Base-by-base conservation (phyloP, 2,329 filamentous ascomycete species). In the Beauveria rudraprayagi region DNA sequence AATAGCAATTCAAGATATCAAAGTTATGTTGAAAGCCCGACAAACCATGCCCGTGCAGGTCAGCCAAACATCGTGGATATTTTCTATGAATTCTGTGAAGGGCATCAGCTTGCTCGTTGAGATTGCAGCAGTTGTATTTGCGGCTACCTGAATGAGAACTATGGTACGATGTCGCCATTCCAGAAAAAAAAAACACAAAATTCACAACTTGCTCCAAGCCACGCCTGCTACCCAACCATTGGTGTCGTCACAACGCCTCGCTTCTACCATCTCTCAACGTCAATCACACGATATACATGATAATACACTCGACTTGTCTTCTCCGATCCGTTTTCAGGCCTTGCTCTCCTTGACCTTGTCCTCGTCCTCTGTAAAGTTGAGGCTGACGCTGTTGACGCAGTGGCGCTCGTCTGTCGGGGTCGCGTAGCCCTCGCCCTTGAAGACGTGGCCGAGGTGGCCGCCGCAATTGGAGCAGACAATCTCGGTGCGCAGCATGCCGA, bases 401-500 rank as follows among this genome's bases (percentile, higher is more conserved):
- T 99, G 94, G 64, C 94, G 83, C 84, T 99, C 94, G 73, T 99
- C 89, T 22, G 92, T 97, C 5, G 94, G 92, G 24, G 89, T 95
- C 8, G 81, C 69, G 70, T 87, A 94, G 34, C 89, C 88, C 74
- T 96, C 92, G 16, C 92, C 92, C 79, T 95, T 94, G 74, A 96
- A 96, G 11, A 96, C 91, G 78, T 96, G 92, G n/a, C 92, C 92
- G 64, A 96, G 73, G 75, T 96, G 92, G 2, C 94, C 94, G 26
- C 94, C 95, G 71, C 94, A 99, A 73, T 96, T 96, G 65, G 85
- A 84, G 76, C 94, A 99, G 9, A 95, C 88, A 69, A 99, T 99
- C 79, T 99, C 94, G 16, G 86, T 97, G 66, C 94, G 81, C 70
- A 80, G 72, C 90, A 96, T 96, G 52, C 93, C 93, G 56, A 92